phyloP scores from a whole-genome alignment of 2,329 filamentous ascomycete genomes.

The Botryotinia narcissicola region DNA sequence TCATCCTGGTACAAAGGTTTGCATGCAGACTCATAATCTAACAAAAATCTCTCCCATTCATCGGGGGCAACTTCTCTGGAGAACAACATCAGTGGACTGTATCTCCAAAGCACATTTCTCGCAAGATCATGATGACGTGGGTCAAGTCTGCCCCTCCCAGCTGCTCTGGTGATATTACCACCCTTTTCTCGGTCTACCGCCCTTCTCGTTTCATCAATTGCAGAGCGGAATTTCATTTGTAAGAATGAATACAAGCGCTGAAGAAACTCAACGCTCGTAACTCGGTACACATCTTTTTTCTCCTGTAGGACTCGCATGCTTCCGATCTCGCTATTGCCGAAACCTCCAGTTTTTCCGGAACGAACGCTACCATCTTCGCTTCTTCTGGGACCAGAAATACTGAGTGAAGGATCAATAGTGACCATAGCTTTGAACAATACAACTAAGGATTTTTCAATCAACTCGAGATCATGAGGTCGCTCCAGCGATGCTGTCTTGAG shows the following conservation, averaged over 20 bases:
- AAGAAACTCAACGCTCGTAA: constrained; percentile 74
- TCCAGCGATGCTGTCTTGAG: constrained; percentile 73
- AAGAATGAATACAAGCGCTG: constrained; percentile 79
- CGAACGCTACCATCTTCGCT: constrained; percentile 39
- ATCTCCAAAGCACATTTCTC: constrained; percentile 77
- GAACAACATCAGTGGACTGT: constrained; percentile 84
- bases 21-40: constrained; percentile 76
- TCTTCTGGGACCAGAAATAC: constrained; percentile 44
- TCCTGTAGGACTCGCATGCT: constrained; percentile 93
- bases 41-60: constrained; percentile 78
- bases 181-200: constrained; percentile 51
- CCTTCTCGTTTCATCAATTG: constrained; percentile 67
- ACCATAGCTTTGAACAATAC: constrained; percentile 88
- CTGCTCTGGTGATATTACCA: constrained; percentile 49
- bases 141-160: constrained; percentile 63
- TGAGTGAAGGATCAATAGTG: constrained; percentile 83
- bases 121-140: constrained; percentile 67
- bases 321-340: constrained; percentile 53
- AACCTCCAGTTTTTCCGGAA: constrained; percentile 43
- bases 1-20: constrained; percentile 77
- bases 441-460: constrained; percentile 74
- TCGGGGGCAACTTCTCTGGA: constrained; percentile 77
- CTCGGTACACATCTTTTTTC: constrained; percentile 85
- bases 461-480: constrained; percentile 65
- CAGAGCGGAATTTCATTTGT: constrained; percentile 73